Percentiles rank a stretch among this genome's conserved stretches.
phyloP scores from a whole-genome alignment of 306 rosid genomes.

The Herpetospermum pedunculosum region DNA sequence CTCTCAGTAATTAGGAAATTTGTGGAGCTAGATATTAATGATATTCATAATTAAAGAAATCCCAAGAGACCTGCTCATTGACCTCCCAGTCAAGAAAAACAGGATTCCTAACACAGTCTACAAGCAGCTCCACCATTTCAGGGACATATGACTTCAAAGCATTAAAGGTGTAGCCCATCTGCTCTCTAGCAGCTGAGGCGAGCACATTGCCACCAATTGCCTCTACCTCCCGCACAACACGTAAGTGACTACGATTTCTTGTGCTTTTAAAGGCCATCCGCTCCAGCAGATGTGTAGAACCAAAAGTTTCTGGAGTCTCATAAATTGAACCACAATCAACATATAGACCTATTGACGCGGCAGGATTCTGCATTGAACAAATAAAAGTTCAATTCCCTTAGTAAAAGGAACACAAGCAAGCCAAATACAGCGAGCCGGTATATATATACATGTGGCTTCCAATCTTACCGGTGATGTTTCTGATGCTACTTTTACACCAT shows the following conservation, averaged over 20 bases:
- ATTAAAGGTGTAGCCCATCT: slow-evolving; percentile 84
- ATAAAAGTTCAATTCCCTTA: neutral
- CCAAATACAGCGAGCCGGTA: neutral
- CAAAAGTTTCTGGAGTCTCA: slow-evolving; percentile 64
- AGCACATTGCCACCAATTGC: slow-evolving; percentile 86
- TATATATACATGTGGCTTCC: neutral
- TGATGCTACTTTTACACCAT: slow-evolving; percentile 78
- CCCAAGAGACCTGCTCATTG: slow-evolving; percentile 62
- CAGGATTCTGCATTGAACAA: slow-evolving; percentile 44
- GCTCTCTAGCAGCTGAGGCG: slow-evolving; percentile 86
- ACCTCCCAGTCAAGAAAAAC: slow-evolving; percentile 92
- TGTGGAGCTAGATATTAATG: neutral
- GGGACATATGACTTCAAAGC: slow-evolving; percentile 82
- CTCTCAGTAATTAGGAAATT: neutral
- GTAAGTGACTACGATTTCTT: slow-evolving; percentile 68
- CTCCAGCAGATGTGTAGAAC: slow-evolving; percentile 73
- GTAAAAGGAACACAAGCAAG: neutral
- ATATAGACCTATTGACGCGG: slow-evolving; percentile 75
- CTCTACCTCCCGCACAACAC: slow-evolving; percentile 82
- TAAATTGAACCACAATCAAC: slow-evolving; percentile 69
- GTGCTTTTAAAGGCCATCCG: slow-evolving; percentile 91
- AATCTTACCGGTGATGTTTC: slow-evolving; percentile 48
- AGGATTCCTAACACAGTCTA: slow-evolving; percentile 70
- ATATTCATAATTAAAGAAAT: neutral
- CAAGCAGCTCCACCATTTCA: slow-evolving; percentile 86